Conservation (phyloP, 2,329 filamentous ascomycete species). For the Diaporthe velutina region DNA sequence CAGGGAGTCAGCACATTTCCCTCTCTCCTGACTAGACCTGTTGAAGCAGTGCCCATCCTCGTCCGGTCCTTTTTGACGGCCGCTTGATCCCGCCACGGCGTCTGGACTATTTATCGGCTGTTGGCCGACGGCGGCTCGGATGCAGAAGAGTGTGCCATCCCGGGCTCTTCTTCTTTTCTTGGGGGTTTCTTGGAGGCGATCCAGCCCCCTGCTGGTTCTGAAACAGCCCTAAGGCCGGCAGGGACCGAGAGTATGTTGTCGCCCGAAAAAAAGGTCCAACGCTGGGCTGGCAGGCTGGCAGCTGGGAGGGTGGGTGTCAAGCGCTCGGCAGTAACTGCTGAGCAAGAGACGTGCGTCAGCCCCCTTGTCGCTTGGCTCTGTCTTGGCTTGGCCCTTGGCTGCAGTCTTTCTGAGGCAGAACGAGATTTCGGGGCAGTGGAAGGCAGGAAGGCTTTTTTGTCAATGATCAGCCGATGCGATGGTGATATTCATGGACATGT, state of each 20-base stretch:
- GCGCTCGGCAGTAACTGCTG: conserved; percentile 6
- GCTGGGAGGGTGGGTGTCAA: background rate
- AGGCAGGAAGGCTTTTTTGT: background rate
- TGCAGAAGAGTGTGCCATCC: conserved; percentile 12
- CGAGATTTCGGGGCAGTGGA: conserved; percentile 1
- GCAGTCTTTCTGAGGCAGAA: conserved; percentile 15
- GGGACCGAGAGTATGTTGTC: conserved; percentile 10
- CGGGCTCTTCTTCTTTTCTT: background rate
- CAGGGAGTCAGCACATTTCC: background rate
- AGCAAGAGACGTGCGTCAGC: background rate
- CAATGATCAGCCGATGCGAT: conserved; percentile 13
- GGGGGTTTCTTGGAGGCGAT: background rate
- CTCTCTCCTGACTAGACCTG: background rate
- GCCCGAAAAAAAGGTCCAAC: background rate
- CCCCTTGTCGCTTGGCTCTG: conserved; percentile 4
- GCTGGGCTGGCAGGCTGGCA: background rate
- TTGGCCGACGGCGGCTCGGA: conserved; percentile 9
- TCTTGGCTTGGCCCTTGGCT: conserved; percentile 18
- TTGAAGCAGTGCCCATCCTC: background rate
- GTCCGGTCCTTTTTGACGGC: conserved; percentile 3
- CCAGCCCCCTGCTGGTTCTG: conserved; percentile 5
- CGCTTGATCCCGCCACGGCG: background rate
- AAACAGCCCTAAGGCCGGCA: conserved; percentile 13
- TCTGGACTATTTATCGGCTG: background rate
- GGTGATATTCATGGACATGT: background rate